These are phyloP conservation scores for Penicillium italicum DNA, from an alignment of 2,329 filamentous ascomycete species.

Conservation along the genomic window DNA sequence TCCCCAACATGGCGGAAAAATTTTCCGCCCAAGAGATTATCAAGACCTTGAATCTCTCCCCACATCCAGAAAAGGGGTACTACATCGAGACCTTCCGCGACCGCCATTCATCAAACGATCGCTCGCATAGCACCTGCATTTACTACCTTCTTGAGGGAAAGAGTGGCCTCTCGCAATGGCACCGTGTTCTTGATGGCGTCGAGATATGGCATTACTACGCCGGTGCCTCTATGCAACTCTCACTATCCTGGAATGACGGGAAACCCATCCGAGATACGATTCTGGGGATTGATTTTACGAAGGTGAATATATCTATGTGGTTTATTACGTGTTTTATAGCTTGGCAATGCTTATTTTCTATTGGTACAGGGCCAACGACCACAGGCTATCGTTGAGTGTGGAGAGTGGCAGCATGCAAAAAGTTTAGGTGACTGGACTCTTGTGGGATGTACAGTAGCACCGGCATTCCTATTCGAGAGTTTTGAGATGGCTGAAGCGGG, in stretches of 20 bases:
- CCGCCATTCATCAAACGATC: slow-evolving; percentile 26
- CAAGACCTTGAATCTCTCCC: slow-evolving; percentile 40
- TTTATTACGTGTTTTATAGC: neutral
- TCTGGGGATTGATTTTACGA: slow-evolving; percentile 47
- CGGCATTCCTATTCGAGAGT: slow-evolving; percentile 5
- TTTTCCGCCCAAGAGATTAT: slow-evolving; percentile 45
- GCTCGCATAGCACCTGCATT: slow-evolving; percentile 50
- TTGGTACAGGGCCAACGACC: slow-evolving; percentile 37
- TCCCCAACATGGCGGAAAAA: neutral
- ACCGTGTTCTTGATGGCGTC: slow-evolving; percentile 47
- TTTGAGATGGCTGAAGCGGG: slow-evolving; percentile 33
- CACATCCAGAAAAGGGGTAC: slow-evolving; percentile 51
- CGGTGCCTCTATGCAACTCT: slow-evolving; percentile 49
- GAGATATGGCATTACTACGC: slow-evolving; percentile 56
- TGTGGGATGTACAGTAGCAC: slow-evolving; percentile 32
- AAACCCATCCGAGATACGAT: slow-evolving; percentile 24
- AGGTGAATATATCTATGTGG: neutral
- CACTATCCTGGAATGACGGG: slow-evolving; percentile 46
- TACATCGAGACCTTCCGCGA: slow-evolving; percentile 50
- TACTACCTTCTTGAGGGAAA: slow-evolving; percentile 52
- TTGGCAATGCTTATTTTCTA: neutral
- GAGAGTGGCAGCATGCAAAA: slow-evolving; percentile 48
- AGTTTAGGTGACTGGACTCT: slow-evolving; percentile 50
- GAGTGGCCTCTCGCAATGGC: slow-evolving; percentile 48
- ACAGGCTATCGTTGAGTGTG: slow-evolving; percentile 43